phyloP scores from a whole-genome alignment of 192 early-diverging fungal species.

The Physocladia obscura region DNA sequence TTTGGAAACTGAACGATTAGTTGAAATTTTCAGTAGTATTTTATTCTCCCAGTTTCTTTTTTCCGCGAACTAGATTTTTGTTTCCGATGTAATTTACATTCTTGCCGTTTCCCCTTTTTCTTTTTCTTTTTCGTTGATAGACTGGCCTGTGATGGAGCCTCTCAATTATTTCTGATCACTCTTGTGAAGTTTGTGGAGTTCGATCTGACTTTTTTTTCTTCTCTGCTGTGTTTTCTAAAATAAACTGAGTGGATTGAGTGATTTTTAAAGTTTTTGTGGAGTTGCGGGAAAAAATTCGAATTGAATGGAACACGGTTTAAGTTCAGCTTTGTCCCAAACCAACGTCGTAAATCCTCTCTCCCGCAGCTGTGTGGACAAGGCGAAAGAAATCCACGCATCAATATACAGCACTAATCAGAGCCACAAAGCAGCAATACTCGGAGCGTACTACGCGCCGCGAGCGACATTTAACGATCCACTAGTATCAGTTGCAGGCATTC shows the following conservation, averaged over 20 bases:
- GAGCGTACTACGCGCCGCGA: conserved; percentile 4
- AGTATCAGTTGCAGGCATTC: not conserved
- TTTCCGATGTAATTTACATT: not conserved
- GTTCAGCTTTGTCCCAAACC: not conserved
- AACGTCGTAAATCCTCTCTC: not conserved
- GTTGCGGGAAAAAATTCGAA: too few relatives aligned
- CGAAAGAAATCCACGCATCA: conserved; percentile 24
- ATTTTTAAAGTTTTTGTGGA: not conserved
- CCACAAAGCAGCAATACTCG: conserved; percentile 1
- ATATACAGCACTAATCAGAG: not conserved
- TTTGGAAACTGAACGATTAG: too few relatives aligned
- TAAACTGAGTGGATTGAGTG: not conserved
- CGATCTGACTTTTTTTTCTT: not conserved
- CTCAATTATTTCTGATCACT: not conserved
- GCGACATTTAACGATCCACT: not conserved
- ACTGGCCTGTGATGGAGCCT: too few relatives aligned
- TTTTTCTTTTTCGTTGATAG: too few relatives aligned
- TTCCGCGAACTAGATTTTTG: not conserved
- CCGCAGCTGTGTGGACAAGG: conserved; percentile 19
- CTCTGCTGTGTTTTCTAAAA: not conserved
- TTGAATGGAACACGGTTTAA: too few relatives aligned
- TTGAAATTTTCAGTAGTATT: too few relatives aligned
- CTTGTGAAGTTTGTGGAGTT: not conserved
- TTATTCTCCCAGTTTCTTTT: too few relatives aligned
- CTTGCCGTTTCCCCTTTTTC: not conserved